Evolutionary conservation across 2,329 filamentous ascomycete species (phyloP), one percentile per base, ranked within the genome.

Genomic region (Rhynchosporium graminicola): DNA sequence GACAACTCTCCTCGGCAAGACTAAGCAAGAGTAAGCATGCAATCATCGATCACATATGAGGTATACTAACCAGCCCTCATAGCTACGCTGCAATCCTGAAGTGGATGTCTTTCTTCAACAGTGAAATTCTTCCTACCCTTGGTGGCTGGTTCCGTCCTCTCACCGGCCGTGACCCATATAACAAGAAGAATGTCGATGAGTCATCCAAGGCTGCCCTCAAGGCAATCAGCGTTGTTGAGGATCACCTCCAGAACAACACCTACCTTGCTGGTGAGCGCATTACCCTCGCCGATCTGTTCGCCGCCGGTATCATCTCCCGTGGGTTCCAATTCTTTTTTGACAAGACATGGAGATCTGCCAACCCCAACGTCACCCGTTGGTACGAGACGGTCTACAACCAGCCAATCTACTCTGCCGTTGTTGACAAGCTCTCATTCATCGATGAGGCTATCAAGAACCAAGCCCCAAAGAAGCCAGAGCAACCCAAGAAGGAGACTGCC

Each of bases 1-100:
- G 90, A 99, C 95, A 74, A 96, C 92, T 72, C 92, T 99, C 71
- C 88, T 99, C 74, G 95, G 95, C 77, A 98, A 98, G 89, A 99
- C 93, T 82, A 99, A 99, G 90, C 94, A 99, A 85, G 95, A 99
- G 87, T 92, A 82, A 59, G 63, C 42, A 52, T 48, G 31, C 38
- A n/a, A 10, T 9, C 4, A 7, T 38, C 4, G 43, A 1, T 26
- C 9, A 1, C 8, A 6, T 40, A 26, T 12, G 13, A 3, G n/a
- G 15, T 33, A 20, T 50, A 68, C 75, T 76, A 66, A 77, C 48
- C 29, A 2, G 20, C 20, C 20, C 20, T 33, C 20, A 20, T 67
- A 87, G 84, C 78, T 94, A 98, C 80, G 95, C 95, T 74, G 93
- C 93, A 72, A 99, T 99, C 80, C 85, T 99, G 77, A 91, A 90